Percentiles rank a stretch among this genome's conserved stretches.
phyloP scores from a whole-genome alignment of 2,329 filamentous ascomycete genomes.

The Neurospora sp. region DNA sequence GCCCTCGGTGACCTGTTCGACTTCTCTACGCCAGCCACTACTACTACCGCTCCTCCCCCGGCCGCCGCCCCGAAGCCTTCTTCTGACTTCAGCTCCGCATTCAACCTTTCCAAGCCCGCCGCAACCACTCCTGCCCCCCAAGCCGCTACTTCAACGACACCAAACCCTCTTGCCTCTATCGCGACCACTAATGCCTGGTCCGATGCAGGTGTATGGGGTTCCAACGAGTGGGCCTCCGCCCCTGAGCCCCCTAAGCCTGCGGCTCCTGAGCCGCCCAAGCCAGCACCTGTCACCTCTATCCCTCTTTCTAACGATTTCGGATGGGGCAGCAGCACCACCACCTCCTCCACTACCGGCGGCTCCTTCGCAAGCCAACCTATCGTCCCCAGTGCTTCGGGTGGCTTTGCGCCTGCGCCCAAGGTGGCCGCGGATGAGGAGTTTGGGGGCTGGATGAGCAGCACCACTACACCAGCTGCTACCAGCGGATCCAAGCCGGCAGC shows the following conservation, averaged over 20 bases:
- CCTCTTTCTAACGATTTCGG: conserved; percentile 54
- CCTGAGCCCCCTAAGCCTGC: conserved; percentile 29
- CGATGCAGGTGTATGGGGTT: conserved; percentile 71
- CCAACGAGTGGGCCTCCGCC: conserved; percentile 67
- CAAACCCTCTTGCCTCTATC: conserved; percentile 28
- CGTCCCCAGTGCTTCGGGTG: conserved; percentile 52
- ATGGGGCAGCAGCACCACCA: conserved; percentile 37
- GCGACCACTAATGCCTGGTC: conserved; percentile 25
- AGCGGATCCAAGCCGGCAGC: conserved; percentile 43
- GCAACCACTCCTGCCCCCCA: conserved; percentile 30
- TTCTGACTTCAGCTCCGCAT: conserved; percentile 53
- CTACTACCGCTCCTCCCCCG: conserved; percentile 35
- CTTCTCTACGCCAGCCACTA: conserved; percentile 44
- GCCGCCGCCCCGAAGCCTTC: conserved; percentile 31
- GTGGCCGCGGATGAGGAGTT: conserved; percentile 90
- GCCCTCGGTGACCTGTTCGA: conserved; percentile 76
- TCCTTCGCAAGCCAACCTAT: conserved; percentile 48
- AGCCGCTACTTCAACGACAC: conserved; percentile 30
- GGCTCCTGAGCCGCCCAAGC: conserved; percentile 31
- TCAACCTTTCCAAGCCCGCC: conserved; percentile 58
- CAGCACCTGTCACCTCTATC: conserved; percentile 23
- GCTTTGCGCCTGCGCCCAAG: conserved; percentile 55
- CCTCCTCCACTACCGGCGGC: conserved; percentile 11
- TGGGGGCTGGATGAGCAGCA: conserved; percentile 81
- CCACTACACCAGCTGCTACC: conserved; percentile 33